phyloP scores from a whole-genome alignment of 164 flowering plant genomes.

The Piper longum region DNA sequence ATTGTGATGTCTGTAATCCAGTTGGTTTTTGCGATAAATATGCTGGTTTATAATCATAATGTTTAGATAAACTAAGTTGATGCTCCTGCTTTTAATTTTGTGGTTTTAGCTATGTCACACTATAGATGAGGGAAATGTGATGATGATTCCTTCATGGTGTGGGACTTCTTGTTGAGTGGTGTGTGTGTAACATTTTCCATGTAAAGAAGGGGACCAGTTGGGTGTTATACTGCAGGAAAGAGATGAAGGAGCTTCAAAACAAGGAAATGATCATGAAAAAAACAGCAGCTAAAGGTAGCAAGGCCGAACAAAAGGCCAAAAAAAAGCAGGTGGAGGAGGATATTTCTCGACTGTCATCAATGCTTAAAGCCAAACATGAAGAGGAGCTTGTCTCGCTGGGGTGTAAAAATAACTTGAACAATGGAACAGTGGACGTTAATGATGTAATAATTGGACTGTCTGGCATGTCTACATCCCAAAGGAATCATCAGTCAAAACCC shows the following conservation, averaged over 20 bases:
- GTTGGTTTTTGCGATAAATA: neutral
- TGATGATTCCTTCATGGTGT: neutral
- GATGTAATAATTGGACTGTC: constrained; percentile 72
- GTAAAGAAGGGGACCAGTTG: neutral
- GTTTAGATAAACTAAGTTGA: neutral
- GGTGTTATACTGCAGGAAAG: constrained; percentile 38
- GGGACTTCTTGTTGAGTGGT: neutral
- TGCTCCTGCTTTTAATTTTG: neutral
- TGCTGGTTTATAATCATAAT: neutral
- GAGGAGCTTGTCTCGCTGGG: constrained; percentile 77
- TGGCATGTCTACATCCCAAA: constrained; percentile 49
- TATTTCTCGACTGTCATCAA: constrained; percentile 45
- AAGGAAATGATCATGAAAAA: constrained; percentile 63
- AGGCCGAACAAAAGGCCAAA: constrained; percentile 93
- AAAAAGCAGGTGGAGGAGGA: constrained; percentile 94
- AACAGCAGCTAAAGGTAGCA: constrained; percentile 94
- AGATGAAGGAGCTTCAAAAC: constrained; percentile 57
- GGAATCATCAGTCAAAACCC: constrained; percentile 43
- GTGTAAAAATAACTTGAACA: constrained; percentile 19
- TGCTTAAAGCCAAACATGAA: constrained; percentile 69
- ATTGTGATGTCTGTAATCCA: neutral
- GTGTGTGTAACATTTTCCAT: neutral
- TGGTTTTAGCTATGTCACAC: neutral
- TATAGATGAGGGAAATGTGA: neutral
- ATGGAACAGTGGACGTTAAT: constrained; percentile 37